Evolutionary conservation across 805 yeast species (phyloP), one percentile per base, ranked within the genome.

Genomic region (Torulaspora gathmanii): DNA sequence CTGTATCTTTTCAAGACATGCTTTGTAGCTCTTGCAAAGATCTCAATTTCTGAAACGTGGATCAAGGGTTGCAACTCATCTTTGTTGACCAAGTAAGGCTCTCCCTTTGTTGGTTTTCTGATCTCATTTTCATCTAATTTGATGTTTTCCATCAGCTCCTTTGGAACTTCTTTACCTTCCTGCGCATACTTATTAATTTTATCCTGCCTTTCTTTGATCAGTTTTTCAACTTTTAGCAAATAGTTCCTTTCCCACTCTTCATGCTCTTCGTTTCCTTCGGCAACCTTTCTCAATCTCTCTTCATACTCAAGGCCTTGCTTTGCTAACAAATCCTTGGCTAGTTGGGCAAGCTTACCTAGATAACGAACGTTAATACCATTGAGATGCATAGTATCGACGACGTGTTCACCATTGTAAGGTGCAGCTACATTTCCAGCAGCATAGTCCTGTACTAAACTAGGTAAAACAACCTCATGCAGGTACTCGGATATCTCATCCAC

Each of bases 321-420:
- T 9, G 52, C 46, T 23, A 61, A 47, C 19, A 53, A 44, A 36
- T 40, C 56, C 43, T 70, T 61, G 9, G 66, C 68, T 28, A 67
- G 53, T 31, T 63, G 60, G 44, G 65, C 58, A 37, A 58, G 45
- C 46, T 68, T 59, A 48, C 96, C 96, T 57, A 91, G 73, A 61
- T 91, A 91, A 70, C 98, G 83, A 67, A 90, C 62, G 64, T 88
- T 90, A 63, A 91, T 81, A 72, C 99, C 99, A 44, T 73, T 71
- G 51, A 77, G 77, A 65, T 93, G 99, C 67, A 91, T 66, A 42
- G 74, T 62, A 33, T 73, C 70, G 15, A 86, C 69, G 55, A 93
- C 75, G 57, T 89, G 93, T 3, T 67, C 60, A 53, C 98, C 96
- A 61, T 89, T 95, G 45, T 85, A 70, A 35, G 98, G 96, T 30